Percentiles rank a stretch among this genome's conserved stretches.
Conservation (phyloP, 129 eudicot genomes). For the Rutidosis leptorrhynchoides region DNA sequence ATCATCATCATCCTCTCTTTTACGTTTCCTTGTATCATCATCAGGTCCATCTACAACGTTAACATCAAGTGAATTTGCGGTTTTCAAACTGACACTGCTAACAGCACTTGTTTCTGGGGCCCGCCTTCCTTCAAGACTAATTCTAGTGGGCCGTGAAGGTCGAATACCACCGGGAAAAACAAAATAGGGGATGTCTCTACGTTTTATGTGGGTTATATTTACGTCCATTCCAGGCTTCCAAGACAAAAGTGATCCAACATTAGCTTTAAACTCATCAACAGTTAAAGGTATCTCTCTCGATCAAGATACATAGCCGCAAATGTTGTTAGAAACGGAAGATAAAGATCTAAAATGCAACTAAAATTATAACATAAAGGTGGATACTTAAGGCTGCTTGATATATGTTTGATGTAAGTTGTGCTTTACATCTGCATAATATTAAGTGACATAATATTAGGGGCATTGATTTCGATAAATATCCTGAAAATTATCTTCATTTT, state of each 20-base stretch:
- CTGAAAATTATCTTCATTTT: neutral
- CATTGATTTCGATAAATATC: too few relatives aligned
- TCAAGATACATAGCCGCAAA: too few relatives aligned
- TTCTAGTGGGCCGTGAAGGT: constrained; percentile 50
- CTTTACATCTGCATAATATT: too few relatives aligned
- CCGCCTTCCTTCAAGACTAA: too few relatives aligned
- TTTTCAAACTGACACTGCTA: constrained; percentile 26
- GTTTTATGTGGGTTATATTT: constrained; percentile 60
- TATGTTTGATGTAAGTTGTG: too few relatives aligned
- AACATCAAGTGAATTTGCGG: constrained; percentile 28
- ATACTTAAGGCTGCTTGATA: too few relatives aligned
- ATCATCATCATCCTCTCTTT: constrained; percentile 44
- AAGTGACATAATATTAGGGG: constrained; percentile 12
- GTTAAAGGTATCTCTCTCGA: constrained; percentile 90
- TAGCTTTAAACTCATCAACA: constrained; percentile 79
- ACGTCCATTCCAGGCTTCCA: constrained; percentile 88
- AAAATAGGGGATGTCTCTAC: constrained; percentile 62
- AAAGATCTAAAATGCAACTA: too few relatives aligned
- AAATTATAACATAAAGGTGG: too few relatives aligned
- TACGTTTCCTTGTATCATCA: constrained; percentile 43
- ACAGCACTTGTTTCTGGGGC: too few relatives aligned
- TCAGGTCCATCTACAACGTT: constrained; percentile 16
- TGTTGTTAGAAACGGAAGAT: too few relatives aligned
- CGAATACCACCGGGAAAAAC: constrained; percentile 95
- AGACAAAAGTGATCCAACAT: constrained; percentile 48